Evolutionary conservation across 2,329 filamentous ascomycete genomes (phyloP).

Genomic region (Colletotrichum plurivorum): DNA sequence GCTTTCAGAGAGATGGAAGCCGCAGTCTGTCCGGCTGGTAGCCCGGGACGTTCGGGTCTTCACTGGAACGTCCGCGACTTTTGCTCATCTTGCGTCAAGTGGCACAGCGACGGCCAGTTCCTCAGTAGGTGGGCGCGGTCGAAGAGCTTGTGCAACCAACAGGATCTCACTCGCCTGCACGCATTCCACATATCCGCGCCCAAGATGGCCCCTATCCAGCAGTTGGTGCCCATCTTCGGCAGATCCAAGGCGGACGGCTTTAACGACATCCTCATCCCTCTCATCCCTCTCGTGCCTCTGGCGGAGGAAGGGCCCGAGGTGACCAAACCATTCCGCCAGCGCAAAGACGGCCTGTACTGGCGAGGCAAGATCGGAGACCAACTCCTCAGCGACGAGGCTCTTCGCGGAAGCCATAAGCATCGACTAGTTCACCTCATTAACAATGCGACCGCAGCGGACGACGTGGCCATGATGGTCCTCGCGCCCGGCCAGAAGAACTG

Average conservation of each 20-base stretch:
- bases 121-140: constrained; percentile 75
- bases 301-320: constrained; percentile 62
- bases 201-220: constrained; percentile 71
- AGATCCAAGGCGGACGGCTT: constrained; percentile 80
- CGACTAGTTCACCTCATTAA: constrained; percentile 80
- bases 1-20: constrained; percentile 59
- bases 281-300: constrained; percentile 73
- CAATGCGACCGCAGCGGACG: constrained; percentile 65
- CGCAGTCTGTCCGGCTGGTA: constrained; percentile 73
- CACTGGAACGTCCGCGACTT: constrained; percentile 76
- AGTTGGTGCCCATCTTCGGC: constrained; percentile 82
- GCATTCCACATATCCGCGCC: constrained; percentile 79
- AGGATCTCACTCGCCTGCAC: constrained; percentile 81
- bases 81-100: constrained; percentile 73
- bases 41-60: constrained; percentile 69
- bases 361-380: constrained; percentile 76
- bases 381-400: constrained; percentile 62
- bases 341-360: constrained; percentile 80
- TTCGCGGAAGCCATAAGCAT: constrained; percentile 79
- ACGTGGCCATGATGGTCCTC: constrained; percentile 71
- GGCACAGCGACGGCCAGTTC: constrained; percentile 78
- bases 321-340: constrained; percentile 67
- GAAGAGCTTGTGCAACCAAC: constrained; percentile 80
- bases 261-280: constrained; percentile 82
- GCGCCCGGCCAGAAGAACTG: constrained; percentile 48